Evolutionary conservation across 2,329 filamentous ascomycete genomes (phyloP), one percentile per base, ranked within the genome.

Genomic region (Colletotrichum tofieldiae): DNA sequence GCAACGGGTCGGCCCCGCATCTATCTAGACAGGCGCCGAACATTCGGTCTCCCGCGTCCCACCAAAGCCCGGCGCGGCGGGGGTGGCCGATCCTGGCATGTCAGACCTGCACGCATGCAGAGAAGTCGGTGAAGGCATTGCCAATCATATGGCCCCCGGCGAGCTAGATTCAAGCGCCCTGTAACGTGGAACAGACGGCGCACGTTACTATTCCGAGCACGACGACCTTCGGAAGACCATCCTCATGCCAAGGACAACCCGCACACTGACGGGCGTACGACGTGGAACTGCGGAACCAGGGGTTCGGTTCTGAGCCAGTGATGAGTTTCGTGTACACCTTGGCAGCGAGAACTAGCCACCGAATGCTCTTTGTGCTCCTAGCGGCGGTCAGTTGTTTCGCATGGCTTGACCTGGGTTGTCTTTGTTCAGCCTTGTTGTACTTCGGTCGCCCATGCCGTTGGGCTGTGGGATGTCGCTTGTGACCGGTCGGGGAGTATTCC

Each of bases 351-450:
- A 18, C 26, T 55, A 14, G 51, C 12, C 64, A 18, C 20, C 18
- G 18, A 32, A 59, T 6, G 20, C n/a, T 51, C 35, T 52, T 51
- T 52, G 45, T 61, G 60, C 29, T 16, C 45, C 16, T 16, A 11
- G 39, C 20, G 9, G 35, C 16, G 37, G 29, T 3, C 20, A 5
- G 29, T 26, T 52, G 55, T 61, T 35, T 61, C 55, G 37, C 5
- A 52, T 47, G 64, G 52, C 52, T 16, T 58, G n/a, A 18, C 51
- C 20, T 49, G 41, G n/a, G 5, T 23, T 37, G 29, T 41, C 32
- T 66, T 43, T 41, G 35, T 61, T 51, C 35, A 60, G 55, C 43
- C 32, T 66, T 66, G 35, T 16, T 35, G 18, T 18, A 23, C 12
- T 11, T 23, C 7, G 11, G n/a, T 29, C 23, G 45, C n/a, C 45